Conservation (phyloP, 2,329 filamentous ascomycete genomes). For the Claviceps sp. region DNA sequence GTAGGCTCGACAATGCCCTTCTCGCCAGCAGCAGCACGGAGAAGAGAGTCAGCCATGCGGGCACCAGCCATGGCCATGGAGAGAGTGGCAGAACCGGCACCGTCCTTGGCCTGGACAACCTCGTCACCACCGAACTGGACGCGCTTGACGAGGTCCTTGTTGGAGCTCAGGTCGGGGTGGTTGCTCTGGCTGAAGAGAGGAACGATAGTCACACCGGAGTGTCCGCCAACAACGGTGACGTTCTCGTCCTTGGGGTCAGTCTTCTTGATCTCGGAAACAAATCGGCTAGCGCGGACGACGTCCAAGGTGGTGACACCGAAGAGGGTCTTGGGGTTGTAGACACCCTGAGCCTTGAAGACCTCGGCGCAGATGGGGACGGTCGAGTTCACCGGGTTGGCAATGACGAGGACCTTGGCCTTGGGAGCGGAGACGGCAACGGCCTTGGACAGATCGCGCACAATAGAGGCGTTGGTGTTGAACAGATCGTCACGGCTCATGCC, state of each 20-base stretch:
- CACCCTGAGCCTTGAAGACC: conserved; percentile 86
- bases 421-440: conserved; percentile 78
- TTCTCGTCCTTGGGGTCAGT: conserved; percentile 87
- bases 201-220: conserved; percentile 97
- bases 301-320: conserved; percentile 99
- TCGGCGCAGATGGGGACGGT: conserved; percentile 96
- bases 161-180: conserved; percentile 69
- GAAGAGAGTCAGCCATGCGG: conserved; percentile 74
- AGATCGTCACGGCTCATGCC: conserved; percentile 99
- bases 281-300: conserved; percentile 92
- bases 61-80: conserved; percentile 97
- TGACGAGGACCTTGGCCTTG: conserved; percentile 91
- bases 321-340: conserved; percentile 98
- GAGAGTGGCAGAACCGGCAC: conserved; percentile 89
- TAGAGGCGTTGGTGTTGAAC: conserved; percentile 99
- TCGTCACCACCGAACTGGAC: conserved; percentile 99
- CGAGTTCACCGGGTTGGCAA: conserved; percentile 99
- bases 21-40: conserved; percentile 85
- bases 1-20: conserved; percentile 92
- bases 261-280: conserved; percentile 88
- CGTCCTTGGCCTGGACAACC: conserved; percentile 98
- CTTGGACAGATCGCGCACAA: conserved; percentile 96
- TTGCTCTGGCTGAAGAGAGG: conserved; percentile 91
- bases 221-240: conserved; percentile 91
- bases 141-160: conserved; percentile 73